Evolutionary conservation across 108 stramenopile species (phyloP), one percentile per base, ranked within the genome.

Genomic region (Cyclostephanos tholiformis): DNA sequence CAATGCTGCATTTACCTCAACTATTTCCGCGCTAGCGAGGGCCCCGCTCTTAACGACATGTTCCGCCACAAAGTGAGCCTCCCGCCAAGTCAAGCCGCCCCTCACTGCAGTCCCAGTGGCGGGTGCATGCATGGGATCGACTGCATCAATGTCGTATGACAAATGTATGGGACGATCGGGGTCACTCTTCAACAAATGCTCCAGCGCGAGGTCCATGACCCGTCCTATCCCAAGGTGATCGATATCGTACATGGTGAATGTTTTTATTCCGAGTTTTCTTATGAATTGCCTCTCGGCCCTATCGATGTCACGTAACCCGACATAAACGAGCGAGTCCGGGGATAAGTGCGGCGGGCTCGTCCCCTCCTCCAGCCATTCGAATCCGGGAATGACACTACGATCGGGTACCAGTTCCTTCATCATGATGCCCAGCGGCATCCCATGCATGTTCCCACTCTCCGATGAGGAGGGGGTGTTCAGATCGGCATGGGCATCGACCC

Each of bases 401-500:
- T 98, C 92, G n/a, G 80, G 74, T 29, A 85, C 68, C 12, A 88
- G 63, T 57, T 85, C 91, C 53, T 95, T 89, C 88, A 98, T 90
- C 72, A 98, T 76, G 64, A 99, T 68, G 8, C 95, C 97, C 29
- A 99, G 32, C 7, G 98, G 98, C 99, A 99, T 99, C 13, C 99
- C 99, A 72, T 99, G 99, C 93, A 99, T 93, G 68, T 99, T 99
- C n/a, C 99, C 99, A 67, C 93, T 94, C 48, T 86, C 92, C 10
- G 91, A 90, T 0, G 85, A 86, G 56, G 67, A 65, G 0, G 98
- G 99, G 0, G 96, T 97, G 83, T 99, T 99, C 62, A 99, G 82
- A 89, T 99, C 99, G 30, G 98, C 99, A 85, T 99, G 99, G 1
- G 99, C 99, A 84, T 99, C 99, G 11, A 99, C 95, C 99, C 99